phyloP scores from a whole-genome alignment of 2,329 filamentous ascomycete genomes.

The Fusarium pininemorale region DNA sequence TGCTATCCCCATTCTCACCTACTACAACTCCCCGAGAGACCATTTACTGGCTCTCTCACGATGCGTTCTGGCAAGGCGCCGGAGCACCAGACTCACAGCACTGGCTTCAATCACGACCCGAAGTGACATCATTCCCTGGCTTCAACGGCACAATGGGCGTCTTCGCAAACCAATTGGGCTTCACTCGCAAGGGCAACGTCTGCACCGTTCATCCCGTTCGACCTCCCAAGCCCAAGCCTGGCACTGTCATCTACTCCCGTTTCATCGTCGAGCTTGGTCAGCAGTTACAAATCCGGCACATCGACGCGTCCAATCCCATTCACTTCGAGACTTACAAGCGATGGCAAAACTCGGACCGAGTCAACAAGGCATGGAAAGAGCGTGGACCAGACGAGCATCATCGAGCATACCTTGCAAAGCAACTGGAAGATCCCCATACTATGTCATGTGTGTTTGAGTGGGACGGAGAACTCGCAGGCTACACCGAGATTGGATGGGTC shows the following conservation, averaged over 20 bases:
- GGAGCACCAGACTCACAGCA: conserved; percentile 40
- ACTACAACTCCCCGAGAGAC: background rate
- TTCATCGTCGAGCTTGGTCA: conserved; percentile 42
- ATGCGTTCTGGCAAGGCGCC: conserved; percentile 41
- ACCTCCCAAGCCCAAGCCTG: conserved; percentile 37
- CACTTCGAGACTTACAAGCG: conserved; percentile 39
- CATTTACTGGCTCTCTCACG: conserved; percentile 35
- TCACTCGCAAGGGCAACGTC: conserved; percentile 42
- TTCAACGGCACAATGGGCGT: conserved; percentile 36
- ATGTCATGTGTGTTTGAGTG: conserved; percentile 45
- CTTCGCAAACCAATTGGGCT: conserved; percentile 39
- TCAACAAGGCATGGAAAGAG: conserved; percentile 42
- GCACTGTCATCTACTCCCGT: conserved; percentile 38
- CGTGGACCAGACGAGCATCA: conserved; percentile 43
- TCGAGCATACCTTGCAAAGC: conserved; percentile 35
- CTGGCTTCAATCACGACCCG: conserved; percentile 38
- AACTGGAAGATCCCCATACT: conserved; percentile 39
- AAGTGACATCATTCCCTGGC: conserved; percentile 38
- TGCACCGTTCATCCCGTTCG: conserved; percentile 43
- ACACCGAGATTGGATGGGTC: conserved; percentile 41
- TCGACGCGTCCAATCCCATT: conserved; percentile 36
- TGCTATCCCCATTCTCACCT: conserved; percentile 4
- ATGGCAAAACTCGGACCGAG: conserved; percentile 44
- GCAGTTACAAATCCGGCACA: conserved; percentile 36
- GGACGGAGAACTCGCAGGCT: conserved; percentile 42